phyloP scores from a whole-genome alignment of 164 flowering plant species.

The Aristolochia fimbriata region DNA sequence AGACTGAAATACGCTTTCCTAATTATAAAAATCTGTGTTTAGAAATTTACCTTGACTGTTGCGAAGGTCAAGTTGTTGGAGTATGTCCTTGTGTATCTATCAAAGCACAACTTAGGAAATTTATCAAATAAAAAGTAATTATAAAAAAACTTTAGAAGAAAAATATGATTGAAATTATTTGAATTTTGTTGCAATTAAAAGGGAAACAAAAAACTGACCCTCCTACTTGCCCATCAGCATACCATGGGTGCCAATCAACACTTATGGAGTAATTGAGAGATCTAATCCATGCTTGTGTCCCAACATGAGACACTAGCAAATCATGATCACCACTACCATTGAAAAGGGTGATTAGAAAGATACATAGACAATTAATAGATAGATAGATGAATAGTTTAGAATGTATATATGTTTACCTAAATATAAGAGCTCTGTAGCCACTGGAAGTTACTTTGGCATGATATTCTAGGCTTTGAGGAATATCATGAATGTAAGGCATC shows the following conservation, averaged over 20 bases:
- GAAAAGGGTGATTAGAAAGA: not conserved
- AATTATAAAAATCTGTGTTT: no score
- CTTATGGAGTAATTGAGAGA: conserved; percentile 34
- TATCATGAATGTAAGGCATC: conserved; percentile 11
- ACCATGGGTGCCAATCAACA: conserved; percentile 56
- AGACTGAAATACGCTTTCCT: no score
- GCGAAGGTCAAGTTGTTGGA: conserved; percentile 43
- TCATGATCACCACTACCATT: conserved; percentile 52
- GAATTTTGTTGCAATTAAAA: no score
- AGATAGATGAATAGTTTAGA: not conserved
- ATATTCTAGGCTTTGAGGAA: conserved; percentile 9
- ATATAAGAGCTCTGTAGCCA: conserved; percentile 1
- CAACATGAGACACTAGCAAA: conserved; percentile 21
- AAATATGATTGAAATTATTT: not conserved
- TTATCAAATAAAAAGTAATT: no score
- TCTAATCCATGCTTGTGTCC: conserved; percentile 44
- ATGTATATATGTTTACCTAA: not conserved
- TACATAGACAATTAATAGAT: not conserved
- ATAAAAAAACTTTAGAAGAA: not conserved
- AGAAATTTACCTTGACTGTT: conserved; percentile 33
- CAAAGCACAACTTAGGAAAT: no score
- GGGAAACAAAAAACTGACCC: conserved; percentile 24
- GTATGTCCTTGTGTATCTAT: conserved; percentile 37
- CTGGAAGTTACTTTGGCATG: conserved; percentile 15
- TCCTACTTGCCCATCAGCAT: conserved; percentile 28